Evolutionary conservation across 73 alveolate species (phyloP), one percentile per base, ranked within the genome.

Genomic region (Paramecium sonneborni): DNA sequence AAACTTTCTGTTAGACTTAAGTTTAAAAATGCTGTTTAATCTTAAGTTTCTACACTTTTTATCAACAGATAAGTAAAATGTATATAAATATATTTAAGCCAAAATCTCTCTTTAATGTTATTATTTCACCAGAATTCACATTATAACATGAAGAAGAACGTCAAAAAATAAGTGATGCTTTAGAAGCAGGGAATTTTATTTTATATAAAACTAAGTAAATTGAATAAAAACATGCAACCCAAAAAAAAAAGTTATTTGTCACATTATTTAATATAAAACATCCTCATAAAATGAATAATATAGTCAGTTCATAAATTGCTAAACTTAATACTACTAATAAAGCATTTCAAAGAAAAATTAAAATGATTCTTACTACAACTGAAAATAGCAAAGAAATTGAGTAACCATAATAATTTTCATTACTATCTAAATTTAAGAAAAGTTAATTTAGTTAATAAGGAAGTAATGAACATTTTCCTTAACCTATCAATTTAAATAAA

Each of bases 21-120:
- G 24, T 62, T 62, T 24, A 62, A 62, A 9, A 62, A 62, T 62
- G 84, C 84, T 15, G 84, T 62, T 5, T 62, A 62, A 62, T 62
- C 84, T 26, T n/a, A 62, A 62, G 84, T 62, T 62, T 62, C 84
- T 14, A 62, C 84, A 62, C 84, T 62, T 26, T 62, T 62, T 62
- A 62, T 62, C 21, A 62, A 62, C 24, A 62, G 24, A 62, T 28
- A 62, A 62, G 84, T 62, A 62, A 62, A 62, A 11, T 3, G 24
- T 62, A 20, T 18, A n/a, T 52, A 62, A 4, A 62, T 6, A 2
- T 62, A 62, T 30, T 14, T 26, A 11, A 62, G 84, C 84, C 84
- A 0, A 62, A 62, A 2, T 72, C 86, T 7, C 32, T 72, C 21
- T 72, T 72, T 35, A 72, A 72, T 72, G 44, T 72, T 3, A 72